Percentiles rank a stretch among this genome's conserved stretches.
phyloP scores from a whole-genome alignment of 2,329 filamentous ascomycete species.

The Pestalotiopsis sp. region DNA sequence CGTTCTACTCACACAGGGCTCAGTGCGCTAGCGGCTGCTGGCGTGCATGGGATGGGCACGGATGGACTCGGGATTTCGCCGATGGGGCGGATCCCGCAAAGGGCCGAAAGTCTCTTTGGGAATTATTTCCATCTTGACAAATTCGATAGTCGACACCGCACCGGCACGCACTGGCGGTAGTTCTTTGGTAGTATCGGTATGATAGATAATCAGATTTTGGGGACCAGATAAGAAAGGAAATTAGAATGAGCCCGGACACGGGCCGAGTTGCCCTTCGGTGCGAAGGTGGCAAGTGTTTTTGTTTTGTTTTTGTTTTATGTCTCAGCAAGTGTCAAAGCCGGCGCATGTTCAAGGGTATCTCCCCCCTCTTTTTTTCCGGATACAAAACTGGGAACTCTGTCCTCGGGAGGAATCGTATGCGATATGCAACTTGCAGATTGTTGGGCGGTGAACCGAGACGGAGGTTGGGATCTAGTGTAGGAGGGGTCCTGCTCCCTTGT shows the following conservation, averaged over 20 bases:
- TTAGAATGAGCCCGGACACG: not conserved
- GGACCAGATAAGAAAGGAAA: not conserved
- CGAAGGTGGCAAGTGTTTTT: not conserved
- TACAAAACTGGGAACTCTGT: not conserved
- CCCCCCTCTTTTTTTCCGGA: not conserved
- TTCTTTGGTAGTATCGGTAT: too few species aligned
- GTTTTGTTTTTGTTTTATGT: not conserved
- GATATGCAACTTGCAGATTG: not conserved
- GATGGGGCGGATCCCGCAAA: too few species aligned
- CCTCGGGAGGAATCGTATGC: not conserved
- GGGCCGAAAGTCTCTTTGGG: too few species aligned
- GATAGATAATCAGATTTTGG: not conserved
- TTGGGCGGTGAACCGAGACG: conserved; percentile 3
- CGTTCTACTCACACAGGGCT: too few species aligned
- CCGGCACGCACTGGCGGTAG: too few species aligned
- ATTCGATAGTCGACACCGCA: too few species aligned
- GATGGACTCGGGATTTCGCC: too few species aligned
- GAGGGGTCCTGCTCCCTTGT: not conserved
- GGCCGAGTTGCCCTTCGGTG: conserved; percentile 7
- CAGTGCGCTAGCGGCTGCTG: too few species aligned
- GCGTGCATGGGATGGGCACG: too few species aligned
- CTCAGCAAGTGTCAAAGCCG: not conserved
- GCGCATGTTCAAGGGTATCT: not conserved
- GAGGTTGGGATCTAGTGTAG: not conserved
- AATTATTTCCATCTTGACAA: too few species aligned